Evolutionary conservation across 73 alveolate genomes (phyloP), one percentile per base, ranked within the genome.

Genomic region (Urostyla sp.): DNA sequence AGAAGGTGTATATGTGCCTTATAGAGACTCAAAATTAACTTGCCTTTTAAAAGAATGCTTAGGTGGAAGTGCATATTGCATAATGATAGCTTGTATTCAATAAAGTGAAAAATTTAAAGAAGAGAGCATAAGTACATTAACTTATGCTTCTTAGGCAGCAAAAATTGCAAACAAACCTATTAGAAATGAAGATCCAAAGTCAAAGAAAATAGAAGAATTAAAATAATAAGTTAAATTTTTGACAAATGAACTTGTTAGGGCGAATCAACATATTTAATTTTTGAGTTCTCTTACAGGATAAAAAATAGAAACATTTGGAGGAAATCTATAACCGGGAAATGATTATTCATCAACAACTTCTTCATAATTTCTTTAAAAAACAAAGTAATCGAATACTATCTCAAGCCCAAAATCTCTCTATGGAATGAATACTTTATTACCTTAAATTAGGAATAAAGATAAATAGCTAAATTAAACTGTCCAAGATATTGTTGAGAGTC

Each of bases 101-200:
- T 98, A 98, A 15, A 31, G 83, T 38, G 94, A 80, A 36, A 77
- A 58, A 31, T 92, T 76, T 60, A 72, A 81, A 51, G 99, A 95
- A 24, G 99, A 95, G 55, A 95, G 90, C 63, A 80, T 92, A 11
- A 88, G 95, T 43, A 95, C 98, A 51, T 86, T 95, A 50, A 67
- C 77, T 50, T 95, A 95, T 90, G 99, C 99, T 0, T 90, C 90
- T 2, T 90, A 90, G 78, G 99, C 99, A 40, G 92, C 91, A 26
- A 81, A 84, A 63, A 95, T 95, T 21, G 81, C 93, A n/a, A 95
- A 95, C 75, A 78, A 77, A 58, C 95, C 97, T 11, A 63, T 82
- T 16, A 91, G 87, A 63, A 95, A 95, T 84, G 91, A 85, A 34
- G 96, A 89, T 73, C 96, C 96, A 2, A 89, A 89, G 51, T 77